Percentiles rank a stretch among this genome's conserved stretches.
Conservation (phyloP, 768 basidiomycete genomes). For the Leccinum pellstonianum region DNA sequence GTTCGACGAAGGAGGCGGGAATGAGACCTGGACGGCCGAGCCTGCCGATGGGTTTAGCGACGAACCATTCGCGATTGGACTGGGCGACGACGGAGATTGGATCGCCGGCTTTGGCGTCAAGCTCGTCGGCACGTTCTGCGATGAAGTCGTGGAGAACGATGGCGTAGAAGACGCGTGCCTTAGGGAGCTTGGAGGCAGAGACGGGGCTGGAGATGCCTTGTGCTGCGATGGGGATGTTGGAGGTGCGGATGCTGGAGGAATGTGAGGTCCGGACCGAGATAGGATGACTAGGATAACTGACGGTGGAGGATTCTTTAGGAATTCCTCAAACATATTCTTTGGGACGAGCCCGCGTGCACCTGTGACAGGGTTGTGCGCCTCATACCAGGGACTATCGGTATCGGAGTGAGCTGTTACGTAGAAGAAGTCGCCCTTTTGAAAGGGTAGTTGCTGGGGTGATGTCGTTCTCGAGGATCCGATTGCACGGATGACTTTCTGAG, state of each 20-base stretch:
- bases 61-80: slow-evolving; percentile 99
- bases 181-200: slow-evolving; percentile 34
- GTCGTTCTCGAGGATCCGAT: slow-evolving; percentile 61
- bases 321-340: slow-evolving; percentile 84
- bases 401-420: slow-evolving; percentile 83
- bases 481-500: slow-evolving; percentile 95
- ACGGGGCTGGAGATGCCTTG: slow-evolving; percentile 32
- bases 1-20: slow-evolving; percentile 95
- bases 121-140: slow-evolving; percentile 95
- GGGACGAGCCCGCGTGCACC: slow-evolving; percentile 92
- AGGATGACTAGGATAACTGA: slow-evolving; percentile 8
- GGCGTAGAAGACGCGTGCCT: slow-evolving; percentile 80
- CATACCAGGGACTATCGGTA: slow-evolving; percentile 68
- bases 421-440: slow-evolving; percentile 95
- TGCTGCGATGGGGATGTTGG: slow-evolving; percentile 29
- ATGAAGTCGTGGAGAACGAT: slow-evolving; percentile 93
- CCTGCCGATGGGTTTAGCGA: slow-evolving; percentile 95
- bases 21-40: slow-evolving; percentile 96
- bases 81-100: slow-evolving; percentile 96
- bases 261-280: neutral
- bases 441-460: slow-evolving; percentile 83
- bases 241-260: slow-evolving; percentile 40
- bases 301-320: slow-evolving; percentile 69
- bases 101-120: slow-evolving; percentile 93
- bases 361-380: slow-evolving; percentile 91